These are phyloP conservation scores for Aspergillus wentii DNA, from an alignment of 495 filamentous ascomycete genomes.

Conservation along the genomic window DNA sequence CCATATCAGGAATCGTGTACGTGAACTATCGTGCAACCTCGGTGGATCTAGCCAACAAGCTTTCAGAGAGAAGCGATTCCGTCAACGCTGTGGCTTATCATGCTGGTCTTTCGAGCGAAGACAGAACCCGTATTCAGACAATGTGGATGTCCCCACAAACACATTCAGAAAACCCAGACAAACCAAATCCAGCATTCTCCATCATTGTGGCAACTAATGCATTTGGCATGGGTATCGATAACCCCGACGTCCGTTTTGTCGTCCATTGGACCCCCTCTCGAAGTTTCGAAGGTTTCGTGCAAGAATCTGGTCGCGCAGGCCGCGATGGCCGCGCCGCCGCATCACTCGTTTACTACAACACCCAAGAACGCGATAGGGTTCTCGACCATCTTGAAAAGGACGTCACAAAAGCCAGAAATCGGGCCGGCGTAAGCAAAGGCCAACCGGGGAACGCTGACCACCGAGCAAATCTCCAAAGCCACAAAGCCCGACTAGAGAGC, in stretches of 20 bases:
- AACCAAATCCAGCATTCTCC: constrained; percentile 55
- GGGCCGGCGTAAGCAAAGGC: constrained; percentile 13
- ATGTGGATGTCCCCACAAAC: constrained; percentile 72
- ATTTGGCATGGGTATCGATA: constrained; percentile 98
- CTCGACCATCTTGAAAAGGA: constrained; percentile 43
- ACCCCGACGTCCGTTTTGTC: constrained; percentile 87
- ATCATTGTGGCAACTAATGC: constrained; percentile 93
- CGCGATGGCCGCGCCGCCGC: constrained; percentile 80
- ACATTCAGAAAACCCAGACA: constrained; percentile 1
- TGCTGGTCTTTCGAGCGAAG: constrained; percentile 38
- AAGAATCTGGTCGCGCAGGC: constrained; percentile 90
- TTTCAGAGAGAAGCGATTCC: constrained; percentile 21
- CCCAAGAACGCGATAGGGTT: constrained; percentile 74
- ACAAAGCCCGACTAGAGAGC: constrained; percentile 37
- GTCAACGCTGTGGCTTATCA: constrained; percentile 48
- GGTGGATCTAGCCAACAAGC: constrained; percentile 58
- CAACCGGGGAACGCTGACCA: constrained; percentile 9
- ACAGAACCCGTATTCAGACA: constrained; percentile 42
- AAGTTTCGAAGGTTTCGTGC: constrained; percentile 91
- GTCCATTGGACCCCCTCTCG: constrained; percentile 91
- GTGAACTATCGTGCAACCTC: constrained; percentile 73
- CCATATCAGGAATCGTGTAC: constrained; percentile 85
- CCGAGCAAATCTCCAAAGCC: constrained; percentile 23
- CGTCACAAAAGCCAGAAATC: constrained; percentile 31
- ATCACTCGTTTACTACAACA: constrained; percentile 85